Base-by-base conservation (phyloP, 148 eudicot genomes). In the Mesembryanthemum crystallinum region DNA sequence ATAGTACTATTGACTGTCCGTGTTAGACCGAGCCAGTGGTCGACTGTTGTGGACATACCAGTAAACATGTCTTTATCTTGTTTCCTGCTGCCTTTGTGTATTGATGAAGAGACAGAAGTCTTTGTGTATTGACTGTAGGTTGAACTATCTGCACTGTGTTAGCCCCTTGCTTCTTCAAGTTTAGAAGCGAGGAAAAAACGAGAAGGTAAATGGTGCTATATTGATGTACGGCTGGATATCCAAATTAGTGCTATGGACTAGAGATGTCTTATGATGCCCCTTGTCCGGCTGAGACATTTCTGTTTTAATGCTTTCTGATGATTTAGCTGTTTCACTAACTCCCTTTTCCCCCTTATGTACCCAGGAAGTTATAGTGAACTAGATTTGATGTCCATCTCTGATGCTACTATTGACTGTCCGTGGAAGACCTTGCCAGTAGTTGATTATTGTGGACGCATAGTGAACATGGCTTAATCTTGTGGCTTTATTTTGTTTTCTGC, bases 151-250 rank as follows among this genome's bases (percentile, higher is more conserved):
- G 79, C 79, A 80, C 83, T 72, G 24, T 24, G 73, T 42, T 80
- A 80, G 79, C 83, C 83, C 76, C 79, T 80, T 80, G 79, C 67
- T 57, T 76, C 73, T 57, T 24, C 28, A 60, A 76, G 79, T 76
- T 32, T 72, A 66, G 77, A 49, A 18, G 80, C 64, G 72, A 76
- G 83, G 83, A 81, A 81, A 65, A n/a, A 59, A 71, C 80, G 83
- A 81, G 83, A 76, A 51, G 79, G 76, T 80, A 25, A 15, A 58
- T 32, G 73, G 83, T 81, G 83, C 83, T 66, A 81, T 51, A 81
- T 81, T 72, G 57, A 77, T 72, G 43, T 51, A 66, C 60, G 73
- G 77, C 76, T 76, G 55, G 67, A 61, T 80, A 60, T 54, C 52
- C 59, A 63, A 5, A 6, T 35, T 45, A 45, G 71, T 73, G 83